phyloP scores from a whole-genome alignment of 1,139 yeast species.

The Blastobotrys apis region DNA sequence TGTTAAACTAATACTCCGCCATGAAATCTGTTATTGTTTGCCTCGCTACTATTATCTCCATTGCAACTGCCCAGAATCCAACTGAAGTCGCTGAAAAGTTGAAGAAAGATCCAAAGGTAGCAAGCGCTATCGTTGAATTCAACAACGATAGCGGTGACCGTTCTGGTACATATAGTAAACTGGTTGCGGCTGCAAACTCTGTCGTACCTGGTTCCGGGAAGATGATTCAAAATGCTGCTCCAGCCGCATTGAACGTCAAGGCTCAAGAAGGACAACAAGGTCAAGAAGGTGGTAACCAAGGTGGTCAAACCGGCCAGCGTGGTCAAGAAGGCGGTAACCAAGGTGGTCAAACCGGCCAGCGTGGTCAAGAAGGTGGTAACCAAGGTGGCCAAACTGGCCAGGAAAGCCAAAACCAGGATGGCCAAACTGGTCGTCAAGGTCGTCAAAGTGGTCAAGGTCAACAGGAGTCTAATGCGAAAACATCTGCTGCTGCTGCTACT shows the following conservation, averaged over 20 bases:
- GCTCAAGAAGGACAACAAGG: conserved; percentile 9
- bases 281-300: conserved; percentile 5
- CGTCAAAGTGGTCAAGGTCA: background rate
- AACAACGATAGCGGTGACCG: conserved; percentile 22
- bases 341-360: conserved; percentile 7
- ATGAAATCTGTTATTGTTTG: too few species aligned
- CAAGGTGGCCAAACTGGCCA: conserved; percentile 8
- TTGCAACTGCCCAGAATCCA: background rate
- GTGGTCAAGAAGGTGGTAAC: conserved; percentile 3
- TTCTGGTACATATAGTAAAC: conserved; percentile 17
- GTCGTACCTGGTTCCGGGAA: conserved; percentile 24
- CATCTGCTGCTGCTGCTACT: background rate
- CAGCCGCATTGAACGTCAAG: conserved; percentile 1
- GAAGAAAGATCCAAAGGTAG: conserved; percentile 18
- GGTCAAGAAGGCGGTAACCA: conserved; percentile 9
- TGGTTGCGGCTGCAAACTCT: conserved; percentile 21
- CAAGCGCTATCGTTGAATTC: conserved; percentile 17
- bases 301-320: conserved; percentile 9
- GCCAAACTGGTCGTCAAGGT: background rate
- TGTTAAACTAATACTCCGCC: too few species aligned
- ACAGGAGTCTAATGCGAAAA: background rate
- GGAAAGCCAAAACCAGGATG: background rate
- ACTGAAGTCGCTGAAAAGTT: conserved; percentile 11
- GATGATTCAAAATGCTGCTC: conserved; percentile 19
- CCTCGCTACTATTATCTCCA: background rate